Evolutionary conservation across 139 green algal genomes (phyloP).

Genomic region (Volvox africanus): DNA sequence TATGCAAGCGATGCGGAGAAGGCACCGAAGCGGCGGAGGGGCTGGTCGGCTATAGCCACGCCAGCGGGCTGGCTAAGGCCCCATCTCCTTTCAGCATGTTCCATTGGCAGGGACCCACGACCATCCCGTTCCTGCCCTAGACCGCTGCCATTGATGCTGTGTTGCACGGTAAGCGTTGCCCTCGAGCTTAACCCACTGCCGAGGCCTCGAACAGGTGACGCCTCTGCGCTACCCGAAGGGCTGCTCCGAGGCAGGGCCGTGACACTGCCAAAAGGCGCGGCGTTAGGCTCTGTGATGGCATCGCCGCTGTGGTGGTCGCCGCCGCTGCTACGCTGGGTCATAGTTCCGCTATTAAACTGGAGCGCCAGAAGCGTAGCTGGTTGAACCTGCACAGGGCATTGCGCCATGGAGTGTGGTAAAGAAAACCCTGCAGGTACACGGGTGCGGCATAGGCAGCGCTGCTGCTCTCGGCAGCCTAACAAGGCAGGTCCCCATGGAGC

Average conservation of each 20-base stretch:
- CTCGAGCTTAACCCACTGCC: too few relatives aligned
- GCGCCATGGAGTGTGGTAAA: not conserved
- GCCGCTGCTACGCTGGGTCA: not conserved
- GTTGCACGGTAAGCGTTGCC: not conserved
- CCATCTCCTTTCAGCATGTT: too few relatives aligned
- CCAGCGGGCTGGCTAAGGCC: too few relatives aligned
- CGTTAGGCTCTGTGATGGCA: not conserved
- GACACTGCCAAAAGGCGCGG: constrained; percentile 10
- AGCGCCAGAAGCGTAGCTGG: not conserved
- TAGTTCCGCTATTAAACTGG: not conserved
- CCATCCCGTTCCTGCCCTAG: not conserved
- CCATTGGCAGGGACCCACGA: too few relatives aligned
- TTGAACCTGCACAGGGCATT: not conserved
- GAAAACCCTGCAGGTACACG: not conserved
- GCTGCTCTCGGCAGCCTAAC: too few relatives aligned
- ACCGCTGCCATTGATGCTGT: not conserved
- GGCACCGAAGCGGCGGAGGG: too few relatives aligned
- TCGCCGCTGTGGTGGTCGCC: not conserved
- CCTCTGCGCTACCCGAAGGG: not conserved
- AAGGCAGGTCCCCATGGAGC: too few relatives aligned
- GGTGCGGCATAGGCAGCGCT: too few relatives aligned
- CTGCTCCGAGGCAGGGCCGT: not conserved
- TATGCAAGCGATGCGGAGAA: too few relatives aligned
- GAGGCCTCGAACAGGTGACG: not conserved
- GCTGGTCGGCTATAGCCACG: too few relatives aligned